Evolutionary conservation across 2,329 filamentous ascomycete species (phyloP).

Genomic region (Penicillium griseofulvum): DNA sequence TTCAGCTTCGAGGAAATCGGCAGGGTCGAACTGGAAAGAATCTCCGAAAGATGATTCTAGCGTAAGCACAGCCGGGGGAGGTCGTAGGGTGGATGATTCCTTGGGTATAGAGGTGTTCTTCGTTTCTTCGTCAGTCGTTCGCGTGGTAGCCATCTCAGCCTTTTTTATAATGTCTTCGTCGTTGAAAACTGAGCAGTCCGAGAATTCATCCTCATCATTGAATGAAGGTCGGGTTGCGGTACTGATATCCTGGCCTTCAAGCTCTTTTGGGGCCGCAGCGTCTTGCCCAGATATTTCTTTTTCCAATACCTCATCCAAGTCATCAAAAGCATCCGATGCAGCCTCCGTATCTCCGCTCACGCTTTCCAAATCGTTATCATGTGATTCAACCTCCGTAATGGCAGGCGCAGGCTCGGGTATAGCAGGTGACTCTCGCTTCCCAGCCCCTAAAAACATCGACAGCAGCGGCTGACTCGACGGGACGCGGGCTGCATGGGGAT

Average conservation of each 20-base stretch:
- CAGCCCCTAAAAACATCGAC: conserved; percentile 31
- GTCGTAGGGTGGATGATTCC: neutral
- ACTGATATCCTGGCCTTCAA: neutral
- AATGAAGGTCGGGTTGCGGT: neutral
- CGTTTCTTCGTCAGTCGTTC: neutral
- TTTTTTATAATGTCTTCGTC: conserved; percentile 30
- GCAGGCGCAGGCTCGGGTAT: neutral
- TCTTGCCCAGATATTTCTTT: conserved; percentile 11
- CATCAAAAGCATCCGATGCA: conserved; percentile 23
- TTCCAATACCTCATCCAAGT: conserved; percentile 21
- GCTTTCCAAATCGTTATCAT: conserved; percentile 9
- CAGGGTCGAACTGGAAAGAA: conserved; percentile 32
- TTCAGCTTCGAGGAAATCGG: conserved; percentile 25
- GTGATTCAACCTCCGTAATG: neutral
- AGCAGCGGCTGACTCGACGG: conserved; percentile 38
- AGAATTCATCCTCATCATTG: conserved; percentile 32
- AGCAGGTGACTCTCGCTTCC: conserved; percentile 4
- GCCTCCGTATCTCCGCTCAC: conserved; percentile 21
- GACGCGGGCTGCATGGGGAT: conserved; percentile 31
- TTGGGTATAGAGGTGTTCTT: neutral
- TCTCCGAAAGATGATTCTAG: conserved; percentile 14
- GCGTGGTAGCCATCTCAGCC: conserved; percentile 16
- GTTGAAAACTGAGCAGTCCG: conserved; percentile 34
- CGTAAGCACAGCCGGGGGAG: neutral
- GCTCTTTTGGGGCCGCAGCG: neutral